Percentiles rank a stretch among this genome's conserved stretches.
phyloP scores from a whole-genome alignment of 2,329 filamentous ascomycete species.

The Onygenales sp. region DNA sequence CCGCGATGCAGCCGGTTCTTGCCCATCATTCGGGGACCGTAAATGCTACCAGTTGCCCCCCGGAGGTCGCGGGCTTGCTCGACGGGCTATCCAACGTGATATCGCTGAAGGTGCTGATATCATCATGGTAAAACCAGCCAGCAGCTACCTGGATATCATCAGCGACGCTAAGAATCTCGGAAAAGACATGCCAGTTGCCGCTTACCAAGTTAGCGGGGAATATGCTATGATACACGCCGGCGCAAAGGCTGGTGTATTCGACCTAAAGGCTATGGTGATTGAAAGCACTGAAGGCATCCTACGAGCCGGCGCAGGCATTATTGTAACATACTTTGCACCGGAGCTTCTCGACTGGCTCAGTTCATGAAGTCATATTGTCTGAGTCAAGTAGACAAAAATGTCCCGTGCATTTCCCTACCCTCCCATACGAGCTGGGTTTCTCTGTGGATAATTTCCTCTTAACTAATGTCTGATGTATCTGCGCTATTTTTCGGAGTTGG shows the following conservation, averaged over 20 bases:
- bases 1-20: constrained; percentile 87
- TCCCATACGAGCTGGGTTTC: too few species aligned
- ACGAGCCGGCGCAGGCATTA: constrained; percentile 82
- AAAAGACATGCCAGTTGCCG: constrained; percentile 81
- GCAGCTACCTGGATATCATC: constrained; percentile 94
- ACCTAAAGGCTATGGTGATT: constrained; percentile 87
- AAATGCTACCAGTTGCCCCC: constrained; percentile 95
- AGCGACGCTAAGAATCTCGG: constrained; percentile 93
- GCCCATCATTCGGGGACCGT: constrained; percentile 85
- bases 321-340: constrained; percentile 90
- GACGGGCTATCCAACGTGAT: constrained; percentile 81
- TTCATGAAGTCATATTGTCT: neutral
- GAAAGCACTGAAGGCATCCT: constrained; percentile 91
- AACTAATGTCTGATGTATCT: too few species aligned
- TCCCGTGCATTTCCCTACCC: too few species aligned
- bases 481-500: too few species aligned
- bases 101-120: constrained; percentile 92
- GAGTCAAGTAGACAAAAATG: too few species aligned
- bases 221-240: constrained; percentile 96
- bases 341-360: constrained; percentile 58
- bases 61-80: constrained; percentile 80
- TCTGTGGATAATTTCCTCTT: too few species aligned
- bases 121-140: constrained; percentile 98
- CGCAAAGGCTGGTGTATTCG: constrained; percentile 93
- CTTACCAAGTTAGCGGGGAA: constrained; percentile 95